Conservation (phyloP, 163 green algal species). For the Scenedesmus sp. region DNA sequence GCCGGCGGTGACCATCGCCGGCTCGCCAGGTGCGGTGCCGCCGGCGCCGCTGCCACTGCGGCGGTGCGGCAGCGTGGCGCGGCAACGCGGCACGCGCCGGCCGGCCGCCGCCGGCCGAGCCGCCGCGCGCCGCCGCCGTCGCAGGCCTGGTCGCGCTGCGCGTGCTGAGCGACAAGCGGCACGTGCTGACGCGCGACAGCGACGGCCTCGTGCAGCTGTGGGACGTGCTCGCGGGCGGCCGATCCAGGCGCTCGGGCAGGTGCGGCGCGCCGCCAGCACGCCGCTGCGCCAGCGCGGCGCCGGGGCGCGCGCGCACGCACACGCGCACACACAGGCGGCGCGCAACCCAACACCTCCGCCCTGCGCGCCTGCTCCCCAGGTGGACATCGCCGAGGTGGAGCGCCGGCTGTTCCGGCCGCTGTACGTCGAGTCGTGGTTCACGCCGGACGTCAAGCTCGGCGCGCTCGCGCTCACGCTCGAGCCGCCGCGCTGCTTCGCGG, state of each 20-base stretch:
- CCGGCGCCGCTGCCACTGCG: conserved; percentile 45
- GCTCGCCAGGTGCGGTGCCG: conserved; percentile 14
- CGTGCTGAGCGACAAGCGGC: conserved; percentile 72
- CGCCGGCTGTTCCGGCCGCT: conserved; percentile 74
- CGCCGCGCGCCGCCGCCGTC: background rate
- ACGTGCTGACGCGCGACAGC: conserved; percentile 81
- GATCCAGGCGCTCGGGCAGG: conserved; percentile 27
- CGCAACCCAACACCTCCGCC: background rate
- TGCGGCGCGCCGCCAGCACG: too few species aligned
- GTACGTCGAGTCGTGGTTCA: conserved; percentile 85
- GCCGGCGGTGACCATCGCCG: conserved; percentile 21
- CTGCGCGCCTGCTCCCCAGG: conserved; percentile 16
- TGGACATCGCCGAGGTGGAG: conserved; percentile 68
- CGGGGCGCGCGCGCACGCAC: background rate
- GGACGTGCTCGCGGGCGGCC: conserved; percentile 72
- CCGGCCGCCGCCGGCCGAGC: background rate
- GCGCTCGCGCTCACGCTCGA: conserved; percentile 80
- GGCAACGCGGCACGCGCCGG: too few species aligned
- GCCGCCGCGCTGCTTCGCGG: conserved; percentile 74
- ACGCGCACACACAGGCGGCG: background rate
- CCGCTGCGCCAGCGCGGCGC: too few species aligned
- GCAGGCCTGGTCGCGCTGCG: conserved; percentile 43
- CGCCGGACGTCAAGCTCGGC: conserved; percentile 56
- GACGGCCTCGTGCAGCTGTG: conserved; percentile 69
- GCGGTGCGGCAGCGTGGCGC: too few species aligned